A percentile compares a stretch with the other conserved stretches of the same genome.
Conservation (phyloP, 1,139 yeast species). For the Protomyces gravidus region DNA sequence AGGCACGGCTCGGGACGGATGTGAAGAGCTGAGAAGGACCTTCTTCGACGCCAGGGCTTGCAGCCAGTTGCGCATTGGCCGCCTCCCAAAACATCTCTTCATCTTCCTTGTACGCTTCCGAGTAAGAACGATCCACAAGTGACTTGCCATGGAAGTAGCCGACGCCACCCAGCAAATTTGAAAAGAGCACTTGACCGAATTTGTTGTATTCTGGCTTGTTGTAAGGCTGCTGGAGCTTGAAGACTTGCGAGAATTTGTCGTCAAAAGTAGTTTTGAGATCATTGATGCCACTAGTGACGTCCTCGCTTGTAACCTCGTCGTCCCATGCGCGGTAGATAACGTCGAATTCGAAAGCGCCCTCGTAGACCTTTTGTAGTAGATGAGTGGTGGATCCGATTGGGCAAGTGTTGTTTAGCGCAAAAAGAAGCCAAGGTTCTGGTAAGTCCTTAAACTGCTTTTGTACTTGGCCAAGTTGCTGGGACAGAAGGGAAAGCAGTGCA, state of each 20-base stretch:
- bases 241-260: conserved; percentile 53
- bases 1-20: conserved; percentile 85
- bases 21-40: conserved; percentile 56
- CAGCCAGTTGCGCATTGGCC: conserved; percentile 34
- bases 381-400: conserved; percentile 73
- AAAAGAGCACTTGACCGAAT: conserved; percentile 73
- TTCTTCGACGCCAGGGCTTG: conserved; percentile 33
- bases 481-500: conserved; percentile 62
- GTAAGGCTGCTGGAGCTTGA: conserved; percentile 57
- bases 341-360: conserved; percentile 71
- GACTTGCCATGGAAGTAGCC: conserved; percentile 88
- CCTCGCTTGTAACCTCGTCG: neutral
- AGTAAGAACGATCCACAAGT: conserved; percentile 68
- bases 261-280: conserved; percentile 44
- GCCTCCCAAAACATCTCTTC: conserved; percentile 42
- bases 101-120: conserved; percentile 56
- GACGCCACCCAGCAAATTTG: conserved; percentile 84
- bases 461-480: conserved; percentile 59
- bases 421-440: conserved; percentile 44
- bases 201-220: conserved; percentile 45
- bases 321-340: conserved; percentile 50
- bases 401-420: conserved; percentile 57
- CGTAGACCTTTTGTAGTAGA: conserved; percentile 66
- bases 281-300: conserved; percentile 34
- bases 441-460: conserved; percentile 43